These are phyloP conservation scores for Ceriops tagal DNA, from an alignment of 345 rosid species.

Conservation along the genomic window DNA sequence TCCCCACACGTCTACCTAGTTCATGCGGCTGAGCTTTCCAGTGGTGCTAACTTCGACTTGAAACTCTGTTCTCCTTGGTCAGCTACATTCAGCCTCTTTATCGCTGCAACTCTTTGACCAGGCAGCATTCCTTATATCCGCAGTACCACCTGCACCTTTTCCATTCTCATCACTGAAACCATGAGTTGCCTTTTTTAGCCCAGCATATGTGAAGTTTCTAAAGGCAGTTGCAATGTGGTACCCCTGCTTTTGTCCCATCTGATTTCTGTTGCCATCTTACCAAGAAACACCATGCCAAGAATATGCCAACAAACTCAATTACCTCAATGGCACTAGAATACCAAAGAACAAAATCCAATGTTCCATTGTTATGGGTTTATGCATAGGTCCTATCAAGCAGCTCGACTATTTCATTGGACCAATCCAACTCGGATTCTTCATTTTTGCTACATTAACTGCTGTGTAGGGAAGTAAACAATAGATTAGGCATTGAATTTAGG, in stretches of 20 bases:
- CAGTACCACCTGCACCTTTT: constrained; percentile 15
- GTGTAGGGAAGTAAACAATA: no score
- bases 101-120: constrained; percentile 9
- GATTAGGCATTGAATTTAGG: no score
- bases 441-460: no score
- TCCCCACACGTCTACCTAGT: constrained; percentile 11
- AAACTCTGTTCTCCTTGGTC: constrained; percentile 16
- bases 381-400: constrained; percentile 1
- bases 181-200: constrained; percentile 12
- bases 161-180: constrained; percentile 15
- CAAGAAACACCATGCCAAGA: neutral
- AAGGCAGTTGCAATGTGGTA: neutral
- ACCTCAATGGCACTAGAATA: neutral
- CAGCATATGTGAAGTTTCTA: constrained; percentile 7
- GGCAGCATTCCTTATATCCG: constrained; percentile 12
- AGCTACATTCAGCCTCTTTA: constrained; percentile 10
- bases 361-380: neutral
- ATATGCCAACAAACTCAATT: constrained; percentile 2
- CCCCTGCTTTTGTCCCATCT: neutral
- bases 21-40: constrained; percentile 12
- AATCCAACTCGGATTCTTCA: neutral
- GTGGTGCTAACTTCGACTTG: constrained; percentile 7
- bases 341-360: neutral
- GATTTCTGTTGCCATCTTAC: neutral
- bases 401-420: neutral